Evolutionary conservation across 2,329 filamentous ascomycete species (phyloP).

Genomic region (Phoma sp.): DNA sequence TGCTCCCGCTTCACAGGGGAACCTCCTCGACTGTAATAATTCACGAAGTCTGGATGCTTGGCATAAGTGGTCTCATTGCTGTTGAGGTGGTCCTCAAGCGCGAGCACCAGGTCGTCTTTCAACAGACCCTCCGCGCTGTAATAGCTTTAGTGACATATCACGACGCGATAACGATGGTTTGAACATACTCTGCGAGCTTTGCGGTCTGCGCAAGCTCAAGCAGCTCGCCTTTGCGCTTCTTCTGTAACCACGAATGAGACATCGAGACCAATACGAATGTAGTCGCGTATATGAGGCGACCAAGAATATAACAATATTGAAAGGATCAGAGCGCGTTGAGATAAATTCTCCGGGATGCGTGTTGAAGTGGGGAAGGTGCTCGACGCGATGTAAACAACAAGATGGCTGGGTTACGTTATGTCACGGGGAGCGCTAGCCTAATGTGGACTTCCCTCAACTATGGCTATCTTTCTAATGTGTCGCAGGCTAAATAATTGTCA

Average conservation of each 20-base stretch:
- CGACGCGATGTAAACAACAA: conserved; percentile 38
- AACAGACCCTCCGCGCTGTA: conserved; percentile 71
- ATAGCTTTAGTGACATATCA: conserved; percentile 19
- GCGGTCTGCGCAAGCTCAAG: conserved; percentile 73
- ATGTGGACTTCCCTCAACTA: neutral
- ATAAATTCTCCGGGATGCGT: conserved; percentile 24
- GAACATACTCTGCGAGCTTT: conserved; percentile 73
- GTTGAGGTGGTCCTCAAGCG: conserved; percentile 48
- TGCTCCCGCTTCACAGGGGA: conserved; percentile 59
- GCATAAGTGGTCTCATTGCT: conserved; percentile 70
- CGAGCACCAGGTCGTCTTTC: conserved; percentile 76
- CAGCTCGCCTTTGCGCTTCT: conserved; percentile 83
- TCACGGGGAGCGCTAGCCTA: conserved; percentile 12
- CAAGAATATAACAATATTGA: conserved; percentile 25
- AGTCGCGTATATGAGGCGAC: conserved; percentile 60
- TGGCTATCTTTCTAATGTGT: neutral
- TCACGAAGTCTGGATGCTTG: conserved; percentile 67
- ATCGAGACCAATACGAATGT: conserved; percentile 56
- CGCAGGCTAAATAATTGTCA: too few relatives aligned
- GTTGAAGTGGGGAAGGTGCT: conserved; percentile 27
- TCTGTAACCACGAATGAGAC: conserved; percentile 74
- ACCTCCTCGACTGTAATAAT: conserved; percentile 74
- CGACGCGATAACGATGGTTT: conserved; percentile 1
- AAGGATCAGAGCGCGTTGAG: conserved; percentile 23
- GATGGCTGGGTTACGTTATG: conserved; percentile 28